A percentile compares a stretch with the other conserved stretches of the same genome.
These are phyloP conservation scores for Diaporthe destruens DNA, from an alignment of 2,329 filamentous ascomycete genomes.

Conservation along the genomic window DNA sequence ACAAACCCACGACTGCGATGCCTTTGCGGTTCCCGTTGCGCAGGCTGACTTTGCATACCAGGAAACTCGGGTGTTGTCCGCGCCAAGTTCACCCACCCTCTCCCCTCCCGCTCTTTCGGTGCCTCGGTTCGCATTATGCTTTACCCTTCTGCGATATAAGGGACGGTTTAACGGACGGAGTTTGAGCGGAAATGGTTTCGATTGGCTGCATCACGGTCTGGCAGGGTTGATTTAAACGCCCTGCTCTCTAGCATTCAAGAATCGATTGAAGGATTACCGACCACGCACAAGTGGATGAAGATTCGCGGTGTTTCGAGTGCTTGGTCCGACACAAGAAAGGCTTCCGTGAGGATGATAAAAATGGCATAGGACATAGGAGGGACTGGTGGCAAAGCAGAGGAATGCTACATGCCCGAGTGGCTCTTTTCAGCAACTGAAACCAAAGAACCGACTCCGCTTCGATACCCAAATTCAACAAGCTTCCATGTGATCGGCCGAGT, in stretches of 20 bases:
- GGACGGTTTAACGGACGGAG: constrained; percentile 53
- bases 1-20: constrained; percentile 22
- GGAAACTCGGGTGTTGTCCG: constrained; percentile 98
- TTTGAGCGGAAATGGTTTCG: constrained; percentile 45
- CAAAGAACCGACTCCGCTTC: constrained; percentile 40
- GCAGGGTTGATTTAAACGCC: constrained; percentile 39
- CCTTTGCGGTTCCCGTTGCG: neutral
- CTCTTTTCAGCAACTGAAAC: constrained; percentile 42
- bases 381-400: constrained; percentile 41
- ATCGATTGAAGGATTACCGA: constrained; percentile 42
- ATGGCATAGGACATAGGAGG: constrained; percentile 34
- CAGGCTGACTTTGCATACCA: constrained; percentile 51
- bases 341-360: constrained; percentile 36
- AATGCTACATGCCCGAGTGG: constrained; percentile 40
- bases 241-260: constrained; percentile 43
- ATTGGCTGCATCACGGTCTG: constrained; percentile 46
- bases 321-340: constrained; percentile 43
- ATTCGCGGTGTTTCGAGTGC: constrained; percentile 42
- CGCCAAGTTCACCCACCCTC: constrained; percentile 96
- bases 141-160: constrained; percentile 98
- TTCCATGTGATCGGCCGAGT: constrained; percentile 14
- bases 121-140: constrained; percentile 97
- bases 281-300: constrained; percentile 41
- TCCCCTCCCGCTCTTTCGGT: constrained; percentile 96
- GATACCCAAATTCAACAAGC: constrained; percentile 29